Percentiles rank a stretch among this genome's conserved stretches.
phyloP scores from a whole-genome alignment of 2,329 filamentous ascomycete genomes.

The Talaromyces atroroseus region DNA sequence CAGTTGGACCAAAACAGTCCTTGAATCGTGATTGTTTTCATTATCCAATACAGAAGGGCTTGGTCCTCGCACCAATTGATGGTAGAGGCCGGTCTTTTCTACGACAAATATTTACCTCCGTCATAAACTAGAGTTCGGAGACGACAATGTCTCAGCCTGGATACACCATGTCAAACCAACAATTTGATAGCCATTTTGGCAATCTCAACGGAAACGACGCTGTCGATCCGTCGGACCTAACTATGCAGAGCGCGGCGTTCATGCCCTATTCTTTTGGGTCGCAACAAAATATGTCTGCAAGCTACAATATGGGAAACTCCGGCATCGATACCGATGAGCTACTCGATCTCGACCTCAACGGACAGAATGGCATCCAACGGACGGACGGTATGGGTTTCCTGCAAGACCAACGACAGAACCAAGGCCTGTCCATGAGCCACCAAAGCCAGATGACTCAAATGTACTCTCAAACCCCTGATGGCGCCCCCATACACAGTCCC shows the following conservation, averaged over 20 bases:
- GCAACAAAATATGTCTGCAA: slow-evolving; percentile 60
- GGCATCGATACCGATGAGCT: slow-evolving; percentile 85
- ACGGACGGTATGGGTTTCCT: slow-evolving; percentile 33
- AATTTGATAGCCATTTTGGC: slow-evolving; percentile 45
- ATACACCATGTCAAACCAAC: slow-evolving; percentile 49
- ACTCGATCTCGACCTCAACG: slow-evolving; percentile 55
- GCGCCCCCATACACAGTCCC: slow-evolving; percentile 85
- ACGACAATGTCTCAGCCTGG: slow-evolving; percentile 44
- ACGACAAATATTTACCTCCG: slow-evolving; percentile 48
- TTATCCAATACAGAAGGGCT: neutral
- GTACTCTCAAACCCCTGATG: slow-evolving; percentile 88
- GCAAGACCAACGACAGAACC: slow-evolving; percentile 50
- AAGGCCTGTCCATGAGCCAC: slow-evolving; percentile 56
- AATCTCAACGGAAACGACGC: slow-evolving; percentile 47
- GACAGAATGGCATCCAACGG: slow-evolving; percentile 33
- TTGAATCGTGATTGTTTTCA: neutral
- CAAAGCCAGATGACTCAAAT: slow-evolving; percentile 64
- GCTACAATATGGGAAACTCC: slow-evolving; percentile 71
- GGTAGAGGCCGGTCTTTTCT: slow-evolving; percentile 59
- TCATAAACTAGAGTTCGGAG: neutral
- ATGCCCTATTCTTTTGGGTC: slow-evolving; percentile 56
- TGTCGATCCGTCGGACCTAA: slow-evolving; percentile 81
- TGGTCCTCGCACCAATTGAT: slow-evolving; percentile 31
- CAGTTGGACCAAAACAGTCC: neutral
- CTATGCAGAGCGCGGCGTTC: slow-evolving; percentile 55